A percentile compares a stretch with the other conserved stretches of the same genome.
phyloP scores from a whole-genome alignment of 2,329 filamentous ascomycete species.

The Ophiostoma sp. region DNA sequence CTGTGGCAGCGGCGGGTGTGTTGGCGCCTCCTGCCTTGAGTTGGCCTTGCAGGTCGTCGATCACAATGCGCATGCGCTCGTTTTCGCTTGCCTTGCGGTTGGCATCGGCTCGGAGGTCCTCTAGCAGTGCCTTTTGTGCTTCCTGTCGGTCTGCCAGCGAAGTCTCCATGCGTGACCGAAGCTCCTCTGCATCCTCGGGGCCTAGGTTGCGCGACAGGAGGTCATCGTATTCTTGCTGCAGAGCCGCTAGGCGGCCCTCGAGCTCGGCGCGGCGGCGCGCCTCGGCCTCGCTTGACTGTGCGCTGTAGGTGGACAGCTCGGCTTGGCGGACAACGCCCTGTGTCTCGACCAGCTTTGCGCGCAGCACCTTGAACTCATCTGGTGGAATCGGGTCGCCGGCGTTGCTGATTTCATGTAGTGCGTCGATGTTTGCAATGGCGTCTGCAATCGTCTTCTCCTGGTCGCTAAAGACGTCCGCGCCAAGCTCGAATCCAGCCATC shows the following conservation, averaged over 20 bases:
- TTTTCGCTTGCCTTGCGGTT: conserved; percentile 75
- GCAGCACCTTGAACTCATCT: conserved; percentile 72
- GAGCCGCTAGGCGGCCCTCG: conserved; percentile 64
- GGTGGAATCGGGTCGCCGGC: conserved; percentile 73
- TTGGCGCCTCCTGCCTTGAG: conserved; percentile 56
- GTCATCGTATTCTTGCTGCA: conserved; percentile 80
- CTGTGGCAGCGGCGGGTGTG: conserved; percentile 32
- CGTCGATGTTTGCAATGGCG: conserved; percentile 77
- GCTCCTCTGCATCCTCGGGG: conserved; percentile 73
- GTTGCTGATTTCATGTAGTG: conserved; percentile 68
- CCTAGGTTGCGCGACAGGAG: conserved; percentile 73
- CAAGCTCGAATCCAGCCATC: conserved; percentile 98
- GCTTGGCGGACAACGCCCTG: conserved; percentile 91
- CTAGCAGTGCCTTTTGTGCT: conserved; percentile 64
- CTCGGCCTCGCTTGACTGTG: conserved; percentile 58
- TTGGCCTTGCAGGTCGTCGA: conserved; percentile 72
- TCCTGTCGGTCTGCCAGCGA: conserved; percentile 71
- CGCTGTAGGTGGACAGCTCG: conserved; percentile 75
- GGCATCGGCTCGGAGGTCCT: conserved; percentile 72
- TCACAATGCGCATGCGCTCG: conserved; percentile 68
- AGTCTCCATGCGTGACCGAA: conserved; percentile 73
- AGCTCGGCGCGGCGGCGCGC: conserved; percentile 67
- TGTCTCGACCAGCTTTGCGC: conserved; percentile 74
- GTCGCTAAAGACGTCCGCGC: conserved; percentile 85
- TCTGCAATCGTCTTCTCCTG: conserved; percentile 82